Conservation (phyloP, 1,139 yeast genomes). For the Pichia kudriavzevii region DNA sequence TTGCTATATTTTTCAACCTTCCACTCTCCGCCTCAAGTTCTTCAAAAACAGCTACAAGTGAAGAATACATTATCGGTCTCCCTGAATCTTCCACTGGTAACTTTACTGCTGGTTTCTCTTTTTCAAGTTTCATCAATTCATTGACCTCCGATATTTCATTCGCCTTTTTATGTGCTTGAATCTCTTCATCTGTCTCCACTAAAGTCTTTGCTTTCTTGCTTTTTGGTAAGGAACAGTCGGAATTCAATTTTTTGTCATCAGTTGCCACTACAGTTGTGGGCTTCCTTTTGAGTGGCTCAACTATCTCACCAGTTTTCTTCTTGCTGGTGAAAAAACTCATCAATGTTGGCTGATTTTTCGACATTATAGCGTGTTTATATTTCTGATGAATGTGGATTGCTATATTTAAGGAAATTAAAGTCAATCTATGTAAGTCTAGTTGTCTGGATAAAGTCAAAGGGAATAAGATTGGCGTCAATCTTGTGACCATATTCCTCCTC, state of each 20-base stretch:
- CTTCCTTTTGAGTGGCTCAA: constrained; percentile 3
- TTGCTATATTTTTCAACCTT: constrained; percentile 69
- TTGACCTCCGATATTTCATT: constrained; percentile 22
- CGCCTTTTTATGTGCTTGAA: constrained; percentile 16
- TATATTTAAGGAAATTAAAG: no score
- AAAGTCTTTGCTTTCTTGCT: constrained; percentile 5
- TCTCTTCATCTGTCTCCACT: constrained; percentile 11
- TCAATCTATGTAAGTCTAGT: no score
- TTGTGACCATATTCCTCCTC: no score
- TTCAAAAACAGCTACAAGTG: constrained; percentile 63
- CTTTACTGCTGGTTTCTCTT: constrained; percentile 16
- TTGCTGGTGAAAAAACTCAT: constrained; percentile 16
- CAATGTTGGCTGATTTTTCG: constrained; percentile 14
- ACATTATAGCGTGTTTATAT: no score
- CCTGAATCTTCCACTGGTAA: constrained; percentile 5
- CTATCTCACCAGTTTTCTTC: neutral
- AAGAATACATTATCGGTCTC: constrained; percentile 49
- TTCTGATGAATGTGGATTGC: no score
- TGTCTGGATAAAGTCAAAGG: no score
- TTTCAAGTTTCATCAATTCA: constrained; percentile 16
- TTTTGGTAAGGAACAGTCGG: constrained; percentile 1
- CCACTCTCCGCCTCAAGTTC: constrained; percentile 72
- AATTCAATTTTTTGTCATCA: constrained; percentile 1
- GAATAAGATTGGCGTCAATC: no score
- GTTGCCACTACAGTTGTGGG: constrained; percentile 2